These are phyloP conservation scores for Lactifluus rugatus DNA, from an alignment of 768 basidiomycete genomes.

Conservation along the genomic window DNA sequence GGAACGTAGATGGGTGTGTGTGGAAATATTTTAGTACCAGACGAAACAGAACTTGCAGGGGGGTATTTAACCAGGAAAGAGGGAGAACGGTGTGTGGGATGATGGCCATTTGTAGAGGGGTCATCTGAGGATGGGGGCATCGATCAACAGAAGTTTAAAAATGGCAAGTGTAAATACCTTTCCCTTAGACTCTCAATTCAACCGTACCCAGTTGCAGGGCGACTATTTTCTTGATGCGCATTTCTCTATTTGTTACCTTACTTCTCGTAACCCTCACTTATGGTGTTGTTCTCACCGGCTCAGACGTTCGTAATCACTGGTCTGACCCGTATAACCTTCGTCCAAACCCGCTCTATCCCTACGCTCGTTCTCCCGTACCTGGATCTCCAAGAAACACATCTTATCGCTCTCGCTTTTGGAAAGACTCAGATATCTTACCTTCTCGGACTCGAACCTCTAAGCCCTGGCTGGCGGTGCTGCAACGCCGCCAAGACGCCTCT, in stretches of 20 bases:
- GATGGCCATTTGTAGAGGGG: too few relatives aligned
- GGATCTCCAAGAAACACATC: neutral
- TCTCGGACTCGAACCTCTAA: constrained; percentile 6
- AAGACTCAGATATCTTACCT: neutral
- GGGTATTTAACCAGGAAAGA: too few relatives aligned
- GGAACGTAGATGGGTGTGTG: too few relatives aligned
- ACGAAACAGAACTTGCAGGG: too few relatives aligned
- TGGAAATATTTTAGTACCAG: too few relatives aligned
- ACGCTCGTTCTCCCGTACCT: constrained; percentile 1
- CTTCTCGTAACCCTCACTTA: constrained; percentile 3
- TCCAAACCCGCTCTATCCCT: constrained; percentile 12
- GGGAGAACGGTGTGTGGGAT: too few relatives aligned
- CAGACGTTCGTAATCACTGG: constrained; percentile 12
- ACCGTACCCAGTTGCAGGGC: constrained; percentile 8
- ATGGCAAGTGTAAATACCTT: too few relatives aligned
- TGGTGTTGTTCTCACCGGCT: neutral
- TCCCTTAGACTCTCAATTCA: constrained; percentile 8
- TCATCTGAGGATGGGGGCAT: too few relatives aligned
- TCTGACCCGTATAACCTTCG: constrained; percentile 18
- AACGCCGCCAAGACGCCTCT: neutral
- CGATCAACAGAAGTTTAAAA: too few relatives aligned
- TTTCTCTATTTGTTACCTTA: neutral
- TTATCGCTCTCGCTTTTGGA: neutral
- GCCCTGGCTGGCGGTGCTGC: neutral
- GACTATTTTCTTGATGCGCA: constrained; percentile 6